Evolutionary conservation across 1,139 yeast genomes (phyloP), one percentile per base, ranked within the genome.

Genomic region (Nakaseomyces nivariensis): DNA sequence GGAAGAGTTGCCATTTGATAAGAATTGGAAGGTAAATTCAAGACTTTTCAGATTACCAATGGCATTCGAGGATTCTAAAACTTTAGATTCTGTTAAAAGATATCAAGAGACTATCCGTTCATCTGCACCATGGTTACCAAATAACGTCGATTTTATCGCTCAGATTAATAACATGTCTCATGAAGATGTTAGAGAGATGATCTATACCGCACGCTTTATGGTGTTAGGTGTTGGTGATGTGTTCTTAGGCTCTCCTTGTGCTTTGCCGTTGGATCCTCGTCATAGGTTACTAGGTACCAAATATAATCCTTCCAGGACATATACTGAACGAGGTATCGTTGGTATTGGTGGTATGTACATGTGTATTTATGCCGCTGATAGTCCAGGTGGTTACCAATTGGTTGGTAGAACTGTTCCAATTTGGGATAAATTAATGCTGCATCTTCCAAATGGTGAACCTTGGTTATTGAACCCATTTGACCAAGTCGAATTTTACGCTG

Each of bases 281-380:
- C 97, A 90, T 60, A 79, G 97, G 64, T 76, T 88, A 54, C 72
- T 90, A 54, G 97, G 97, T 48, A 79, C 96, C 40, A 92, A 92
- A 70, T 92, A 92, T 70, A 92, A 92, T 63, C 98, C 98, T 31
- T 86, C 96, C 17, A 81, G 98, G 74, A 88, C 97, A 1, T 88
- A 76, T 72, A 92, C 98, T 4, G 96, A 97, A 43, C 87, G 88
- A 63, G 98, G 97, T 59, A 85, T 94, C 37, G 97, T 92, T 56
- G 98, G 98, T 63, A 83, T 92, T 66, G 98, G 97, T 57, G 97
- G 97, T 59, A 88, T 84, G 83, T 92, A 89, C 74, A 89, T 90
- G 97, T 90, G 97, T 73, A 90, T 92, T 59, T 92, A 92, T 70
- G 89, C 97, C 44, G 89, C 90, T 90, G 96, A 90, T 60, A 87